Conservation (phyloP, 352 stramenopile species). For the Elongisporangium senticosum region DNA sequence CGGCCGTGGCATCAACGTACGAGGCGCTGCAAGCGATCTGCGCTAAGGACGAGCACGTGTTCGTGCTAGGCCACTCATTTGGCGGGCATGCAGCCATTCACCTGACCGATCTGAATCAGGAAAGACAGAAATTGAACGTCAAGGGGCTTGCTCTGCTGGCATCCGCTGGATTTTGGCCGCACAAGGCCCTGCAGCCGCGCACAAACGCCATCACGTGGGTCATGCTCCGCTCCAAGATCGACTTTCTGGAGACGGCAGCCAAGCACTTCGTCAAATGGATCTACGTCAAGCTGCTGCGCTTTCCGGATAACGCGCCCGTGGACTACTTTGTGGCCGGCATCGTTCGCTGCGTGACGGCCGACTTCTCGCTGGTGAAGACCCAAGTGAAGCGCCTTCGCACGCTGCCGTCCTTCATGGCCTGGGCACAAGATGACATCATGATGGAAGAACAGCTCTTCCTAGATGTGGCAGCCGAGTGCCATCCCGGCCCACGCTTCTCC, state of each 20-base stretch:
- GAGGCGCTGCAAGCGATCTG: conserved; percentile 38
- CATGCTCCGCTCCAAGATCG: conserved; percentile 19
- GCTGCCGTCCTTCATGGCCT: conserved; percentile 48
- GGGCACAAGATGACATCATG: conserved; percentile 51
- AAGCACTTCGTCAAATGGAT: conserved; percentile 30
- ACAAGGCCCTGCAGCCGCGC: conserved; percentile 32
- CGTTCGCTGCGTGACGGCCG: conserved; percentile 36
- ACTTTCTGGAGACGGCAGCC: conserved; percentile 11
- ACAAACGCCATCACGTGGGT: conserved; percentile 24
- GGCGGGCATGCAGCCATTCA: conserved; percentile 48
- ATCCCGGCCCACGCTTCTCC: conserved; percentile 27
- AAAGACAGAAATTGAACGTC: conserved; percentile 23
- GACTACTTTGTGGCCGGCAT: conserved; percentile 60
- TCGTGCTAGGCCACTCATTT: conserved; percentile 66
- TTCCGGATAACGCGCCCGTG: conserved; percentile 26
- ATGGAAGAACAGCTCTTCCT: conserved; percentile 54
- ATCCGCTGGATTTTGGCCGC: conserved; percentile 35
- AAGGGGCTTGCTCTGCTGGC: conserved; percentile 45
- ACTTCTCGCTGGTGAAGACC: conserved; percentile 31
- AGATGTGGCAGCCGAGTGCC: conserved; percentile 25
- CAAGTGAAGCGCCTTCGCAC: conserved; percentile 20
- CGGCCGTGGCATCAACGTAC: conserved; percentile 29
- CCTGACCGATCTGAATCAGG: conserved; percentile 33
- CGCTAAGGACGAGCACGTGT: conserved; percentile 22
- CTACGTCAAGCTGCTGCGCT: conserved; percentile 42